Conservation (phyloP, 805 yeast species). For the Hagleromyces aurorensis region DNA sequence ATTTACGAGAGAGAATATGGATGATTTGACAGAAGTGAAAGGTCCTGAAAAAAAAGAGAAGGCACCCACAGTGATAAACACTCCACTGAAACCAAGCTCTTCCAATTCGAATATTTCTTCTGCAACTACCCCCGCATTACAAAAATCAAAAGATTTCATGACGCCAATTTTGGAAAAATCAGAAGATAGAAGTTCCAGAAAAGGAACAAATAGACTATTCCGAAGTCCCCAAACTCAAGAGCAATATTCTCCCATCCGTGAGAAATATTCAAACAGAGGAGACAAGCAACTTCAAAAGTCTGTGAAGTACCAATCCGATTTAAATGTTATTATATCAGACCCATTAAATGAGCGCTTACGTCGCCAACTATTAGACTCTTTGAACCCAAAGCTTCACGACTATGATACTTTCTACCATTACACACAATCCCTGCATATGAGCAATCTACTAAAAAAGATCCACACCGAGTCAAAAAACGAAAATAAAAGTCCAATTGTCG, state of each 20-base stretch:
- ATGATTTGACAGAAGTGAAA: conserved; percentile 34
- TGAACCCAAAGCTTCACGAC: conserved; percentile 32
- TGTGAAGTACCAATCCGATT: too few species aligned
- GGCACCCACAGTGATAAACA: conserved; percentile 1
- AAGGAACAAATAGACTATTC: conserved; percentile 2
- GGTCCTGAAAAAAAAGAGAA: conserved; percentile 3
- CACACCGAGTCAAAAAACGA: conserved; percentile 34
- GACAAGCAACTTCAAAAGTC: background rate
- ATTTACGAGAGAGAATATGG: conserved; percentile 26
- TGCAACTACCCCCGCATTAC: conserved; percentile 1
- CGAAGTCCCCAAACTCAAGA: conserved; percentile 17
- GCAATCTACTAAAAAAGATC: conserved; percentile 29
- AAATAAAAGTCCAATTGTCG: conserved; percentile 32
- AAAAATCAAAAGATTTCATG: conserved; percentile 16
- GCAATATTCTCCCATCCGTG: conserved; percentile 29
- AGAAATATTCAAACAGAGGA: background rate
- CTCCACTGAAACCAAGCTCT: background rate
- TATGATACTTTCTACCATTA: conserved; percentile 30
- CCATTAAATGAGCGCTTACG: conserved; percentile 42
- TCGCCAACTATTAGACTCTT: conserved; percentile 31
- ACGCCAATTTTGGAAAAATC: conserved; percentile 26
- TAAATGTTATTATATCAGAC: conserved; percentile 26
- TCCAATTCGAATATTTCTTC: background rate
- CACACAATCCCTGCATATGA: conserved; percentile 30
- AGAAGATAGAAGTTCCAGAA: too few species aligned